Evolutionary conservation across 352 stramenopile species (phyloP).

Genomic region (Phytophthora boehmeriae): DNA sequence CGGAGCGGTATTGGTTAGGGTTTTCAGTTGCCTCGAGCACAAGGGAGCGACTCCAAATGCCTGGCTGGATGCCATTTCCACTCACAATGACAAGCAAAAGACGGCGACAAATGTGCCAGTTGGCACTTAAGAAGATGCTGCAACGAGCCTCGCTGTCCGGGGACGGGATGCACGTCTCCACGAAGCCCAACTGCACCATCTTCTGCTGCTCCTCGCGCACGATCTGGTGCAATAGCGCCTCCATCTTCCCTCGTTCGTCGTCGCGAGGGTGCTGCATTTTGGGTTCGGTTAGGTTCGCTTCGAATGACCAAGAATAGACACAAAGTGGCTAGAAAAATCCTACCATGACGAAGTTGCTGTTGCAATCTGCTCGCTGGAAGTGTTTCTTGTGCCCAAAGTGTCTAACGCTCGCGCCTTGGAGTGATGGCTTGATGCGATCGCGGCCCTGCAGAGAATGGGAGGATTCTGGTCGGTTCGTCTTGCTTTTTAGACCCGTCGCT

Average conservation of each 20-base stretch:
- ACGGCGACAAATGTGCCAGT: conserved; percentile 82
- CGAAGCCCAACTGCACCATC: conserved; percentile 84
- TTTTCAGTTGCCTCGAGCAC: conserved; percentile 74
- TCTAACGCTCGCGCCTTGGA: neutral
- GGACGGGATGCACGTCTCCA: conserved; percentile 82
- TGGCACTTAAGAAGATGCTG: conserved; percentile 84
- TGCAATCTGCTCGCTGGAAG: no score
- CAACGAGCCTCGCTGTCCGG: conserved; percentile 66
- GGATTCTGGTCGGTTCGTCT: neutral
- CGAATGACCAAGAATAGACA: neutral
- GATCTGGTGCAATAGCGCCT: conserved; percentile 83
- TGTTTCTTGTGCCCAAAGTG: neutral
- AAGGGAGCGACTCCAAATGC: conserved; percentile 86
- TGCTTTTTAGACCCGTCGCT: no score
- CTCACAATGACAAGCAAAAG: conserved; percentile 81
- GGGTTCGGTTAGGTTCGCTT: neutral
- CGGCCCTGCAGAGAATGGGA: neutral
- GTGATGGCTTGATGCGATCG: neutral
- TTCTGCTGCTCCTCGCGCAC: conserved; percentile 87
- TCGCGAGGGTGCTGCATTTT: conserved; percentile 30
- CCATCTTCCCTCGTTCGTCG: conserved; percentile 70
- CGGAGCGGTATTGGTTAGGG: conserved; percentile 81
- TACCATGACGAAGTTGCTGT: neutral
- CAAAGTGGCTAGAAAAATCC: neutral
- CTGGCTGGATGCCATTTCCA: conserved; percentile 85